Percentiles rank a stretch among this genome's conserved stretches.
phyloP scores from a whole-genome alignment of 345 rosid genomes.

The Lagerstroemia speciosa region DNA sequence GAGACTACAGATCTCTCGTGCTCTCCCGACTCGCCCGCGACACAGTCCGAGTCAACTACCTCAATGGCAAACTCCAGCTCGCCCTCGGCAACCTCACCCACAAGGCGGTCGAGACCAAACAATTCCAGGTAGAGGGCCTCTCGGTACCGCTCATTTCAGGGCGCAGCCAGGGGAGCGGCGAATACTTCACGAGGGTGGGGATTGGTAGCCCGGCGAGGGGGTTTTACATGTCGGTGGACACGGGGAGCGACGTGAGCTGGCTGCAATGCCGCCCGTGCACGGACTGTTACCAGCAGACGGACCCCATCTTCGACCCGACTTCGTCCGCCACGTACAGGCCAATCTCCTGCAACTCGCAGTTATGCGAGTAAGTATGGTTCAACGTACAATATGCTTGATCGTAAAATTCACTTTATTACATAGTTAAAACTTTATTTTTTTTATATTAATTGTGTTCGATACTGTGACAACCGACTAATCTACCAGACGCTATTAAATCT shows the following conservation, averaged over 20 bases:
- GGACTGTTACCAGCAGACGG: constrained; percentile 6
- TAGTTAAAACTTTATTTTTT: too few species aligned
- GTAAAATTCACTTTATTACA: too few species aligned
- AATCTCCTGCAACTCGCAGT: constrained; percentile 3
- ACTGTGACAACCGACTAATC: too few species aligned
- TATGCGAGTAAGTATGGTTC: constrained; percentile 3
- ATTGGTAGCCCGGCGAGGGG: constrained; percentile 18
- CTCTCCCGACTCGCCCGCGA: constrained; percentile 5
- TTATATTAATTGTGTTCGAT: too few species aligned
- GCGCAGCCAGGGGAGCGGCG: not conserved
- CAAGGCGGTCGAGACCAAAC: not conserved
- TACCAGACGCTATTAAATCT: too few species aligned
- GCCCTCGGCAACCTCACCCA: not conserved
- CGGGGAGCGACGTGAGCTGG: constrained; percentile 15
- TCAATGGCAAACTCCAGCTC: not conserved
- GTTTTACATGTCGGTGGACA: constrained; percentile 13
- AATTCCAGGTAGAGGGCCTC: not conserved
- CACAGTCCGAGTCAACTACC: not conserved
- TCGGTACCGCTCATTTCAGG: constrained; percentile 4
- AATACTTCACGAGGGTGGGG: constrained; percentile 7
- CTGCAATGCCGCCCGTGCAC: constrained; percentile 10
- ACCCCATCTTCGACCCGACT: constrained; percentile 15
- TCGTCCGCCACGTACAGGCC: constrained; percentile 14
- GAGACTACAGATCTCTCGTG: constrained; percentile 2
- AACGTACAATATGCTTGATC: too few species aligned